phyloP scores from a whole-genome alignment of 495 filamentous ascomycete genomes.

The Neurospora sp. region DNA sequence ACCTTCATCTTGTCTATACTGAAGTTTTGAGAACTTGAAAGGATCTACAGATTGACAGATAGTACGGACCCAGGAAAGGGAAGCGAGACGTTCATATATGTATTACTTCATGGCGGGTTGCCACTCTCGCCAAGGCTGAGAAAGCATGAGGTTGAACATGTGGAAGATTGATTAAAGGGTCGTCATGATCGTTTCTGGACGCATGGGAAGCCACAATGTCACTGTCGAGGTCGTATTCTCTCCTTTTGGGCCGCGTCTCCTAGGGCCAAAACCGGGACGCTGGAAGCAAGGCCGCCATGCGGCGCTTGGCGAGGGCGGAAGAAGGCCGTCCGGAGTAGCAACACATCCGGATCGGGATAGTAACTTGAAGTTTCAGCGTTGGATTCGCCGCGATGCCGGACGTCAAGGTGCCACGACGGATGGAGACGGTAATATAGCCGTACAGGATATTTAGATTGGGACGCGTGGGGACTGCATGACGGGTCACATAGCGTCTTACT shows the following conservation, averaged over 20 bases:
- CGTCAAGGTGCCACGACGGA: neutral
- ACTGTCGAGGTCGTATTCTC: neutral
- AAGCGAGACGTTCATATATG: neutral
- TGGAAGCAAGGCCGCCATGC: neutral
- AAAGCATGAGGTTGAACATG: neutral
- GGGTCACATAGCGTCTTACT: neutral
- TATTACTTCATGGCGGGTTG: neutral
- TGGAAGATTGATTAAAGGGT: neutral
- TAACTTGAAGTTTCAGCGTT: neutral
- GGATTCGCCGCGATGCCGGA: neutral
- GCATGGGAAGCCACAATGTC: neutral
- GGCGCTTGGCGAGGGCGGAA: neutral
- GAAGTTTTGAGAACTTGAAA: neutral
- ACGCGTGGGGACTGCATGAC: neutral
- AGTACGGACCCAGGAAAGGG: neutral
- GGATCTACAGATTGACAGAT: neutral
- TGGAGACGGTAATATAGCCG: neutral
- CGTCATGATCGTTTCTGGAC: neutral
- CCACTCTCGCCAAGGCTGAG: neutral
- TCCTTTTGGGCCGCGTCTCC: neutral
- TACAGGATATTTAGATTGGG: neutral
- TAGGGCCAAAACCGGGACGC: neutral
- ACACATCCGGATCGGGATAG: neutral
- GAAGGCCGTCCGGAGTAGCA: neutral
- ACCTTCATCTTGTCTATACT: conserved; percentile 14